Percentiles rank a stretch among this genome's conserved stretches.
phyloP scores from a whole-genome alignment of 768 basidiomycete species.

The Amanita muscaria region DNA sequence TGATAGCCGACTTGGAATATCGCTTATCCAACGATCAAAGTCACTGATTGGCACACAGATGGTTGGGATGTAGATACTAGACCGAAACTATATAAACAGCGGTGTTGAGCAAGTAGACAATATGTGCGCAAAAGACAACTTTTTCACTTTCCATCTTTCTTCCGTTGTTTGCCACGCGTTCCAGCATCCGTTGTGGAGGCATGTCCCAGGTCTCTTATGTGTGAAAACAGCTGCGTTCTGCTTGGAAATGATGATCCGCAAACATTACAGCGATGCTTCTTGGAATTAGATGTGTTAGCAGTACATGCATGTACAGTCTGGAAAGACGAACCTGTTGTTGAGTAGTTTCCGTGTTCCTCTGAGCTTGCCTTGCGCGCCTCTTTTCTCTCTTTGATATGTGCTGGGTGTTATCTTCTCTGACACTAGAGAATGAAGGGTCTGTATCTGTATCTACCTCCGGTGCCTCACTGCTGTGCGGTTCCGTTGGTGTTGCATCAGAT shows the following conservation, averaged over 20 bases:
- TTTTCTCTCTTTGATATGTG: slow-evolving; percentile 69
- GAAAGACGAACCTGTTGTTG: slow-evolving; percentile 15
- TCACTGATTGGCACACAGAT: too few relatives aligned
- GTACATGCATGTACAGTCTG: too few relatives aligned
- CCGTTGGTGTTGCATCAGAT: not conserved
- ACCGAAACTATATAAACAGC: too few relatives aligned
- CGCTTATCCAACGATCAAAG: too few relatives aligned
- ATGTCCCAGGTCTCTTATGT: slow-evolving; percentile 66
- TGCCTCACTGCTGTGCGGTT: not conserved
- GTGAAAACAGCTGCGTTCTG: slow-evolving; percentile 66
- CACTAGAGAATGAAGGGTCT: slow-evolving; percentile 5
- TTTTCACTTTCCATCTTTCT: not conserved
- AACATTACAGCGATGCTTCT: slow-evolving; percentile 52
- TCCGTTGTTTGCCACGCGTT: not conserved
- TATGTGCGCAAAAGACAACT: too few relatives aligned
- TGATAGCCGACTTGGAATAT: too few relatives aligned
- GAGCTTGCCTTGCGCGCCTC: slow-evolving; percentile 68
- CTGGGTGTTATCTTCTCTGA: slow-evolving; percentile 6
- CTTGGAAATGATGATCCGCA: slow-evolving; percentile 57
- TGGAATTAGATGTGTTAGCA: too few relatives aligned
- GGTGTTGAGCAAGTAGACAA: too few relatives aligned
- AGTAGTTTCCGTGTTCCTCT: slow-evolving; percentile 37
- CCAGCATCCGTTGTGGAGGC: slow-evolving; percentile 29
- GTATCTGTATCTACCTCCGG: not conserved
- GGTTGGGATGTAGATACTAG: too few relatives aligned